A percentile compares a stretch with the other conserved stretches of the same genome.
Conservation (phyloP, 2,329 filamentous ascomycete species). For the Alternaria sp. region DNA sequence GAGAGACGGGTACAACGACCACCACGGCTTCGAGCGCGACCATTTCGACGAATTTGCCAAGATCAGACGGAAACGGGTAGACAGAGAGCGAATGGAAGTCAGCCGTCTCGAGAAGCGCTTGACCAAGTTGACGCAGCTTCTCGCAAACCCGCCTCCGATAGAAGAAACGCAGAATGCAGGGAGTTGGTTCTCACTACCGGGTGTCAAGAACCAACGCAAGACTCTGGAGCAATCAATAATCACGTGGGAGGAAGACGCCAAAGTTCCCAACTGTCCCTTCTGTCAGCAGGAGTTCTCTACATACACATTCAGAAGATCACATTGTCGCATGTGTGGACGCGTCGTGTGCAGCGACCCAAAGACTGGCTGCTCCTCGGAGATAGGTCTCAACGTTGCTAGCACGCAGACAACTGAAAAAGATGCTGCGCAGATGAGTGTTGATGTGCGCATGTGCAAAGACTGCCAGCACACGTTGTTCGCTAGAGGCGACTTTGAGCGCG, state of each 20-base stretch:
- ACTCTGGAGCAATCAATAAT: conserved; percentile 89
- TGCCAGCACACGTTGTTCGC: conserved; percentile 77
- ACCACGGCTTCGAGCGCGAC: conserved; percentile 72
- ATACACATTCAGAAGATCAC: conserved; percentile 91
- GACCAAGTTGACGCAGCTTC: conserved; percentile 83
- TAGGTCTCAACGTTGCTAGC: conserved; percentile 75
- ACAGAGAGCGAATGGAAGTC: conserved; percentile 85
- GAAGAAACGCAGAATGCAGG: conserved; percentile 62
- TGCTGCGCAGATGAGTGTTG: conserved; percentile 69
- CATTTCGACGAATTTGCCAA: conserved; percentile 74
- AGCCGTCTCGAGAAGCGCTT: conserved; percentile 89
- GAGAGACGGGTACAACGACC: conserved; percentile 92
- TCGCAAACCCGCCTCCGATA: conserved; percentile 73
- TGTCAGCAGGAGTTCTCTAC: conserved; percentile 95
- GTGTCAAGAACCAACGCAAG: conserved; percentile 74
- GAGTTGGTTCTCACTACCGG: conserved; percentile 64
- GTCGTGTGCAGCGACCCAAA: conserved; percentile 89
- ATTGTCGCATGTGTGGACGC: conserved; percentile 90
- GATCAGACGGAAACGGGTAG: conserved; percentile 77
- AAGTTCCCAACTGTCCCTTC: conserved; percentile 83
- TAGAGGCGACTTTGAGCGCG: conserved; percentile 77
- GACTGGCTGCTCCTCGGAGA: conserved; percentile 83
- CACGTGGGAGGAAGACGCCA: conserved; percentile 90
- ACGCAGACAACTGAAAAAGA: conserved; percentile 50
- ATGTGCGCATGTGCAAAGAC: conserved; percentile 90